phyloP scores from a whole-genome alignment of 164 flowering plant species.

The Vitis riparia region DNA sequence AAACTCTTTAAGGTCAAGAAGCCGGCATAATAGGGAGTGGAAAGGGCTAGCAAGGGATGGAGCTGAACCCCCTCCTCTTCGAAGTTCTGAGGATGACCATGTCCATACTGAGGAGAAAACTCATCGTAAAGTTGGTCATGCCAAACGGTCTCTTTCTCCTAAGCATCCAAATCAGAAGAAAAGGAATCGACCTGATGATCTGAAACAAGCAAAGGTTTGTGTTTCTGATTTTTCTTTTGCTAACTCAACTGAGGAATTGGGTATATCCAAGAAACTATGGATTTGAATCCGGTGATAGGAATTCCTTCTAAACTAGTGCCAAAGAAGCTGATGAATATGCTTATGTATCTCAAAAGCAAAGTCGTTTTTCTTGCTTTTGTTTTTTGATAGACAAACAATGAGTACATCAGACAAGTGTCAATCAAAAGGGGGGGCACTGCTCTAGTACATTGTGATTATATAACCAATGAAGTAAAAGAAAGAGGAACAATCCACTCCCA shows the following conservation, averaged over 20 bases:
- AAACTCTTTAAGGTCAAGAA: slow-evolving; percentile 35
- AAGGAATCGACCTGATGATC: slow-evolving; percentile 53
- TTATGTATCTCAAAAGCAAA: background rate
- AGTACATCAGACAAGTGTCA: too few species aligned
- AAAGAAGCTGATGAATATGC: background rate
- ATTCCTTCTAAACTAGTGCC: background rate
- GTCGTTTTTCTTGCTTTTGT: background rate
- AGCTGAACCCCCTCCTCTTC: slow-evolving; percentile 58
- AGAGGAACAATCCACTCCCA: too few species aligned
- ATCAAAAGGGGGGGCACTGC: too few species aligned
- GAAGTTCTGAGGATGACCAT: slow-evolving; percentile 41
- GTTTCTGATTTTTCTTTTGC: background rate
- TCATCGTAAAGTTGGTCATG: slow-evolving; percentile 25
- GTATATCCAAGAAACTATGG: background rate
- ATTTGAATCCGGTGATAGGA: background rate
- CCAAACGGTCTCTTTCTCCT: slow-evolving; percentile 49
- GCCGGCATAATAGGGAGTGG: slow-evolving; percentile 62
- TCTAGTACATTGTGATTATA: too few species aligned
- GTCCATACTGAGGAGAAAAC: slow-evolving; percentile 34
- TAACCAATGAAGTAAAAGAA: too few species aligned
- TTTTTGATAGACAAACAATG: too few species aligned
- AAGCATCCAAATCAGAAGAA: slow-evolving; percentile 38
- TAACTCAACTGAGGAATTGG: background rate
- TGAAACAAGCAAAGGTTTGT: slow-evolving; percentile 42
- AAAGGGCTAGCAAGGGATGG: slow-evolving; percentile 55